Conservation (phyloP, 441 rosid genomes). For the Gossypium lobatum region DNA sequence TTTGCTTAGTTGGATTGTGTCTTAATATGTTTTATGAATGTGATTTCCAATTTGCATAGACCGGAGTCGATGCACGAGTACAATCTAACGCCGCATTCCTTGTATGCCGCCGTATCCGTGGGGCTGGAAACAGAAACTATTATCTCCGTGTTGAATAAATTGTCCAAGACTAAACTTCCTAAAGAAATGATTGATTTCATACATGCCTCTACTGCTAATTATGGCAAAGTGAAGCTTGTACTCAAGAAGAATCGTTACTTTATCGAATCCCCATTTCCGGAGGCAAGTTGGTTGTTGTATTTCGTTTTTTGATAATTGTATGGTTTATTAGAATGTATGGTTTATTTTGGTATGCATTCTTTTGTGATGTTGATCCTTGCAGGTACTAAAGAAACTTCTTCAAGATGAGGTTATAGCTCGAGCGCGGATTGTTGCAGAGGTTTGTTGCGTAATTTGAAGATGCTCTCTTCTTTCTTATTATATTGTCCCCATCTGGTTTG, state of each 20-base stretch:
- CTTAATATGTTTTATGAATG: neutral
- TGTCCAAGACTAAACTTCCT: constrained; percentile 89
- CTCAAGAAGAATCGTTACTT: constrained; percentile 83
- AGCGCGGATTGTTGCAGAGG: constrained; percentile 72
- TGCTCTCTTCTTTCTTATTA: neutral
- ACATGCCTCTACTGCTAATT: constrained; percentile 78
- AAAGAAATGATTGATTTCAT: constrained; percentile 81
- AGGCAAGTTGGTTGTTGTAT: constrained; percentile 37
- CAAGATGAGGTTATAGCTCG: constrained; percentile 57
- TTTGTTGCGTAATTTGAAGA: constrained; percentile 23
- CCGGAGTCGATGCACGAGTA: constrained; percentile 97
- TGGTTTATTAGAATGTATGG: neutral
- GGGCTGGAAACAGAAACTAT: constrained; percentile 89
- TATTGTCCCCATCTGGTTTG: neutral
- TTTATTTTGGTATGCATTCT: neutral
- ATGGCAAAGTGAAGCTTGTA: constrained; percentile 93
- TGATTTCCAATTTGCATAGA: constrained; percentile 30
- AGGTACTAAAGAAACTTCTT: constrained; percentile 82
- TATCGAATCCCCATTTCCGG: constrained; percentile 84
- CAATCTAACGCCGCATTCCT: constrained; percentile 82
- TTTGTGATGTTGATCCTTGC: constrained; percentile 11
- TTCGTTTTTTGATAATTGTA: neutral
- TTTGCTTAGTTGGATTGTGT: constrained; percentile 1
- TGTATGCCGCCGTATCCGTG: constrained; percentile 91
- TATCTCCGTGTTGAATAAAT: constrained; percentile 64